Base-by-base conservation (phyloP, 495 filamentous ascomycete species). In the Xylaria curta region DNA sequence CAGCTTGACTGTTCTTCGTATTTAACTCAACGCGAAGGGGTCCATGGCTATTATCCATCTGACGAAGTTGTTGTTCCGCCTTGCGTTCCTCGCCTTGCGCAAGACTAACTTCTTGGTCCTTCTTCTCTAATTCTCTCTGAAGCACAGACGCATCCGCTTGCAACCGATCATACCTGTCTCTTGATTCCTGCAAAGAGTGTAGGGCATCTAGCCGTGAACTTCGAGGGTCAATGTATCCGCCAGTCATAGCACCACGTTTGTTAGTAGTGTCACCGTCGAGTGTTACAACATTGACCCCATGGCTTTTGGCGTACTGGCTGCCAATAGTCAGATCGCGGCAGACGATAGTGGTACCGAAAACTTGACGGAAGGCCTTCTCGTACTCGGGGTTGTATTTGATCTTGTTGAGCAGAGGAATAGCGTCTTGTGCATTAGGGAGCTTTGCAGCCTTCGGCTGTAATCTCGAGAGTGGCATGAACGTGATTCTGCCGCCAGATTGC, bases 341-440 rank as follows among this genome's bases (percentile, higher is more conserved):
- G 72, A 99, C 90, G 66, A 98, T 93, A 2, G 94, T 97, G 76
- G 94, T 96, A 26, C 95, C 96, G 82, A 99, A 98, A 6, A 98
- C 93, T 74, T 97, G 94, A 75, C 91, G 89, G 79, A 98, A 95
- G 0, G 96, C 96, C 72, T 88, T 90, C 62, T 95, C 93, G 73
- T 93, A 97, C 54, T 83, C 84, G 3, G 85, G 81, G 68, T 97
- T 91, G 74, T 89, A 98, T 71, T 91, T 89, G 68, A 99, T 84
- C 81, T 97, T 97, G 74, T 90, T 89, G 64, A 98, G 88, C 82
- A 98, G 89, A 4, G 93, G 92, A 33, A 95, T 86, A 6, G 93
- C 94, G 81, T 98, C 97, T 60, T 89, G 91, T 2, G 94, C 92
- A 60, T 91, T 90, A 6, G 96, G 97, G 74, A 97, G 88, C 71